A percentile compares a stretch with the other conserved stretches of the same genome.
phyloP scores from a whole-genome alignment of 1,284 basidiomycete genomes.

The Fereydounia khargensis region DNA sequence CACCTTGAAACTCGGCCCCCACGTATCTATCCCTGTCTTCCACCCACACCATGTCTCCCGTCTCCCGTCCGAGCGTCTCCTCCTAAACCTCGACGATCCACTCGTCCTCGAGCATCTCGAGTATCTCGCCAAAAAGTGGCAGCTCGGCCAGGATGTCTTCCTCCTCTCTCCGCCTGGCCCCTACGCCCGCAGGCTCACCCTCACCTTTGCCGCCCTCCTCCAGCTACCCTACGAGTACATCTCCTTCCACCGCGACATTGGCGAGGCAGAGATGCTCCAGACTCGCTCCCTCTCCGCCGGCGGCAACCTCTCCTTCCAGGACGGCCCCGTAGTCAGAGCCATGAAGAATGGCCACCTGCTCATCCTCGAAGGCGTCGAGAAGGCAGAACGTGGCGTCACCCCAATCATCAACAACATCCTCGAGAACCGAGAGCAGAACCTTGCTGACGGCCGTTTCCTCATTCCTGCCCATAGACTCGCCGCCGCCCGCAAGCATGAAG shows the following conservation, averaged over 20 bases:
- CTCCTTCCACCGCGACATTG: slow-evolving; percentile 57
- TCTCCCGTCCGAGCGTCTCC: slow-evolving; percentile 41
- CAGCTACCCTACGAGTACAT: slow-evolving; percentile 57
- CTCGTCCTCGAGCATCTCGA: slow-evolving; percentile 53
- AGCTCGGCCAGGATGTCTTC: slow-evolving; percentile 54
- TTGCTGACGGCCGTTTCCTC: slow-evolving; percentile 58
- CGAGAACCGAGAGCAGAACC: slow-evolving; percentile 56
- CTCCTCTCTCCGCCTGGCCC: slow-evolving; percentile 56
- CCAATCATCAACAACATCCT: slow-evolving; percentile 58
- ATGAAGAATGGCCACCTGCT: slow-evolving; percentile 58
- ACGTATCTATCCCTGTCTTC: slow-evolving; percentile 50
- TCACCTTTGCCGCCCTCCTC: slow-evolving; percentile 57
- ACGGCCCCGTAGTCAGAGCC: slow-evolving; percentile 57
- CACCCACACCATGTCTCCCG: slow-evolving; percentile 35
- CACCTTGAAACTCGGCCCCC: slow-evolving; percentile 47
- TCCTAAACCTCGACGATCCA: slow-evolving; percentile 50
- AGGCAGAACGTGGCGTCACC: slow-evolving; percentile 55
- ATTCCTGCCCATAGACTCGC: slow-evolving; percentile 55
- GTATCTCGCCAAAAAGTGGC: slow-evolving; percentile 55
- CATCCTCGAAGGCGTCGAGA: slow-evolving; percentile 58
- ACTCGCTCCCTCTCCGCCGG: slow-evolving; percentile 48
- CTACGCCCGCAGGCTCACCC: slow-evolving; percentile 56
- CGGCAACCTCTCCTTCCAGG: slow-evolving; percentile 53
- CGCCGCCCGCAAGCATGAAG: slow-evolving; percentile 23
- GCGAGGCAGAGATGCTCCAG: slow-evolving; percentile 58